A percentile compares a stretch with the other conserved stretches of the same genome.
Conservation (phyloP, 179 eudicot species). For the Nepenthes alata region DNA sequence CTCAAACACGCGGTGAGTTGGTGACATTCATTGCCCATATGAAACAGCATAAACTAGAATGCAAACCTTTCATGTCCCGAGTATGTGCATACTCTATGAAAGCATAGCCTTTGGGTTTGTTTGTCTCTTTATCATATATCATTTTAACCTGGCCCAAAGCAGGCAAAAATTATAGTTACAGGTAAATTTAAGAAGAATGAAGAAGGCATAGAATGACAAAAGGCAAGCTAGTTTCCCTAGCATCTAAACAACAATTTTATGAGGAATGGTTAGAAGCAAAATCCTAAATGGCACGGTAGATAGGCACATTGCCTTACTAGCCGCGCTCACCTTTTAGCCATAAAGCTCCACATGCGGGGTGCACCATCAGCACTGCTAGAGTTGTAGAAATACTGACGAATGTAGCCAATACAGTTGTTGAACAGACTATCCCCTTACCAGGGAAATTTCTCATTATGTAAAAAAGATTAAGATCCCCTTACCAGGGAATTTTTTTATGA, state of each 20-base stretch:
- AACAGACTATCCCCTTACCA: conserved; percentile 82
- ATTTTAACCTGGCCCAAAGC: conserved; percentile 54
- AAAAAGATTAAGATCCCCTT: conserved; percentile 64
- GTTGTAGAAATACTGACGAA: conserved; percentile 44
- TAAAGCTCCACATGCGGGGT: conserved; percentile 60
- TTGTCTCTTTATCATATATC: conserved; percentile 60
- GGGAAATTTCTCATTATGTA: conserved; percentile 25
- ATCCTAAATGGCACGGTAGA: conserved; percentile 88
- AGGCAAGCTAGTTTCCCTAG: neutral
- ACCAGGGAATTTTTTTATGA: conserved; percentile 58
- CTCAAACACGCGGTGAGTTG: neutral
- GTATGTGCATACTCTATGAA: conserved; percentile 89
- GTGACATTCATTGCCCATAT: neutral
- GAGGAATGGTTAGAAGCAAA: conserved; percentile 16
- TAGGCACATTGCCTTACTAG: conserved; percentile 81
- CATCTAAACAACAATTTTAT: conserved; percentile 10
- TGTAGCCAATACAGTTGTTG: conserved; percentile 50
- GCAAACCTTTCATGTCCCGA: conserved; percentile 87
- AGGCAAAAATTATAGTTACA: conserved; percentile 9
- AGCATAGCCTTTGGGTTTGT: conserved; percentile 92
- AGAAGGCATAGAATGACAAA: neutral
- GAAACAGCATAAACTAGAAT: neutral
- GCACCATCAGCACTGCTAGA: conserved; percentile 77
- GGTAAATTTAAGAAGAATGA: conserved; percentile 3
- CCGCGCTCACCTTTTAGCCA: conserved; percentile 96